These are phyloP conservation scores for Coprinellus micaceus DNA, from an alignment of 768 basidiomycete genomes.

Conservation along the genomic window DNA sequence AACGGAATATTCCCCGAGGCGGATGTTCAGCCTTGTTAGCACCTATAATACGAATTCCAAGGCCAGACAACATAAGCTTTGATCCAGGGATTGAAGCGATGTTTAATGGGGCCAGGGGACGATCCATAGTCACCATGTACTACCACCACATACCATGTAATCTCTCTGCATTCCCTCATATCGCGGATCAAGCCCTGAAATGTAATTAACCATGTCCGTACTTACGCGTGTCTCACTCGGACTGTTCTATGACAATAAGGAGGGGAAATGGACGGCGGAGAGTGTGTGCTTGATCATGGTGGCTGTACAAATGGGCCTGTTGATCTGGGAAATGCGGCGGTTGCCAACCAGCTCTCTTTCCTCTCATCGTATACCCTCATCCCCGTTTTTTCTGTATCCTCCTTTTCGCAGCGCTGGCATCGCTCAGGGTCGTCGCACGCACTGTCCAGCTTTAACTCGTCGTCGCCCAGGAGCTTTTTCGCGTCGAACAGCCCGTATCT, in stretches of 20 bases:
- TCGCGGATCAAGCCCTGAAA: no score
- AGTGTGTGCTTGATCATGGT: neutral
- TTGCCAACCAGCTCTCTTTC: slow-evolving; percentile 18
- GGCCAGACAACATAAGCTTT: no score
- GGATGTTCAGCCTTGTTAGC: neutral
- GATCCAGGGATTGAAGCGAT: no score
- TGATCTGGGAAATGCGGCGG: slow-evolving; percentile 4
- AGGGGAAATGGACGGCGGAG: neutral
- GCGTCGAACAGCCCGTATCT: no score
- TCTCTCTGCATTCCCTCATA: no score
- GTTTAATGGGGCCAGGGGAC: no score
- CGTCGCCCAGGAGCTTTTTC: neutral
- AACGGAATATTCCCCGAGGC: slow-evolving; percentile 1
- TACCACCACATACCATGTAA: no score
- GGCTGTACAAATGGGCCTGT: neutral
- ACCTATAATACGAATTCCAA: neutral
- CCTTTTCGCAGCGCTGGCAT: slow-evolving; percentile 42
- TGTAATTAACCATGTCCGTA: no score
- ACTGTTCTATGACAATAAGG: neutral
- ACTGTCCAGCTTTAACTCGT: neutral
- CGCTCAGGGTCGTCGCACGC: slow-evolving; percentile 27
- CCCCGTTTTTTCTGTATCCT: slow-evolving; percentile 22
- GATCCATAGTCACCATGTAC: no score
- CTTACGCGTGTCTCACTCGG: no score
- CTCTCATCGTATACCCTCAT: slow-evolving; percentile 35